phyloP scores from a whole-genome alignment of 345 rosid genomes.

The Barbarea vulgaris region DNA sequence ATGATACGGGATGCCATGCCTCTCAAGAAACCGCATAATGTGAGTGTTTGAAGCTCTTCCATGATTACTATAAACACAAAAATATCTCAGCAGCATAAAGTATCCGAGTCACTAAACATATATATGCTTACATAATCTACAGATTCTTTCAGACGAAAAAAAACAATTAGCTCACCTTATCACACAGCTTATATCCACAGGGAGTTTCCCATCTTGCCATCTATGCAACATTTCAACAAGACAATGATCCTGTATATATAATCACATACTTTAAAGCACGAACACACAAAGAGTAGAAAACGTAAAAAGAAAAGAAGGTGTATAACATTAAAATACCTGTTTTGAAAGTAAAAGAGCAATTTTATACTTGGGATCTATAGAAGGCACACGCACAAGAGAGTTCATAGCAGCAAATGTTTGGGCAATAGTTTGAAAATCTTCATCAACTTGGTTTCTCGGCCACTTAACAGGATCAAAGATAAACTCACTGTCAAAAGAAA shows the following conservation, averaged over 20 bases:
- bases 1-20: conserved; percentile 86
- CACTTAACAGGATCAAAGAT: conserved; percentile 74
- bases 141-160: background rate
- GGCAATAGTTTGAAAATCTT: conserved; percentile 69
- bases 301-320: background rate
- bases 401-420: conserved; percentile 57
- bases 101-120: conserved; percentile 2
- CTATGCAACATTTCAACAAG: conserved; percentile 75
- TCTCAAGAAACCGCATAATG: conserved; percentile 78
- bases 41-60: conserved; percentile 86
- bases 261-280: background rate
- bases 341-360: conserved; percentile 86
- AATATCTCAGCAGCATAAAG: conserved; percentile 2
- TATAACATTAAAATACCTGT: conserved; percentile 48
- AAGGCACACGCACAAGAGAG: conserved; percentile 83
- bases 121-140: background rate
- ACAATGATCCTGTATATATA: conserved; percentile 76
- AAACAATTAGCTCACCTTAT: conserved; percentile 59
- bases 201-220: conserved; percentile 93
- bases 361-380: conserved; percentile 79
- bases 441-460: conserved; percentile 72
- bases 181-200: conserved; percentile 82
- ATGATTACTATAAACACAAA: conserved; percentile 66
- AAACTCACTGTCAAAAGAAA: conserved; percentile 48
- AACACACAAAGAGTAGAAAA: background rate